Percentiles rank a stretch among this genome's conserved stretches.
These are phyloP conservation scores for Harringtonia aguacate DNA, from an alignment of 2,329 filamentous ascomycete species.

Conservation along the genomic window DNA sequence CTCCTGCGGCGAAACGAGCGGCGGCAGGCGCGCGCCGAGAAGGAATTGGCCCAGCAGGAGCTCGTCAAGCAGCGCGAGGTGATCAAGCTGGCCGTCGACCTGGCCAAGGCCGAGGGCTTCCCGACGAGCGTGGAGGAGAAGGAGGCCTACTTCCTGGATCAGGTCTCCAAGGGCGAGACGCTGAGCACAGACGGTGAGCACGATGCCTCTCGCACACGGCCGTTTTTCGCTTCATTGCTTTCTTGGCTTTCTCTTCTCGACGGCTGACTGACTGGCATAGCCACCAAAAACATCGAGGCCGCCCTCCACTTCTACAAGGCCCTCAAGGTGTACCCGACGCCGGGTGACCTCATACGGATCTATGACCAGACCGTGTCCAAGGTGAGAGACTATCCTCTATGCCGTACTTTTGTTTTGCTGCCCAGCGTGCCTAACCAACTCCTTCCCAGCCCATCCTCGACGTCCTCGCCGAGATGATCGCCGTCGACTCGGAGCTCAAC, in stretches of 20 bases:
- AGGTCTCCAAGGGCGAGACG: conserved; percentile 80
- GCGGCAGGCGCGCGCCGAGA: conserved; percentile 57
- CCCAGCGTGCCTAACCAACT: background rate
- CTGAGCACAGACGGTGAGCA: conserved; percentile 70
- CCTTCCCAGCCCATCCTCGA: conserved; percentile 71
- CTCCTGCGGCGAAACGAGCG: conserved; percentile 65
- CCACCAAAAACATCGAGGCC: conserved; percentile 64
- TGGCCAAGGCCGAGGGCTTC: conserved; percentile 85
- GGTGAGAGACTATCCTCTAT: conserved; percentile 35
- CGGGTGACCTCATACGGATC: conserved; percentile 84
- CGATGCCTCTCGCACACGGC: background rate
- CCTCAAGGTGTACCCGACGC: conserved; percentile 94
- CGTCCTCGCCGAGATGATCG: conserved; percentile 92
- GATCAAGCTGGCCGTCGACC: conserved; percentile 66
- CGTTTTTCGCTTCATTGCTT: background rate
- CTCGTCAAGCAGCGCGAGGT: conserved; percentile 57
- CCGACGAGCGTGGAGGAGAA: conserved; percentile 83
- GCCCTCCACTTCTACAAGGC: conserved; percentile 97
- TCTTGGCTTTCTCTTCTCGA: too few relatives aligned
- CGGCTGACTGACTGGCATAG: conserved; percentile 26
- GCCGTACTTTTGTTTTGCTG: background rate
- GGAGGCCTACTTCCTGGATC: conserved; percentile 93
- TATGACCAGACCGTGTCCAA: conserved; percentile 98
- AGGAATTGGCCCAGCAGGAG: conserved; percentile 59
- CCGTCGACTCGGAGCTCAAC: conserved; percentile 10